Percentiles rank a stretch among this genome's conserved stretches.
Conservation (phyloP, 192 early-diverging fungal species). For the Entomortierella beljakovae region DNA sequence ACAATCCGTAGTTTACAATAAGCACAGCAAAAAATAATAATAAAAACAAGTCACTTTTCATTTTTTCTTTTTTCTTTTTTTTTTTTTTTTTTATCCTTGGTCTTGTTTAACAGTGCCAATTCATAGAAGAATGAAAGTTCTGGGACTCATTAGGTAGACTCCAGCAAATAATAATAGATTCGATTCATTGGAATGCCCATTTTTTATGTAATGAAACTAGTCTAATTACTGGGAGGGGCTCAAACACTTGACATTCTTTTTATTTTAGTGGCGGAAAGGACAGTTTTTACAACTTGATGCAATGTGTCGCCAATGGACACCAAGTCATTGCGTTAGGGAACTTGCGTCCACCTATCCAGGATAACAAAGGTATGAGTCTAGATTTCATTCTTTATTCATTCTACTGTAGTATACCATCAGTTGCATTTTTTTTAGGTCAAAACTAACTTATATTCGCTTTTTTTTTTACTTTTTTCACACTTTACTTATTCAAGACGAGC, state of each 20-base stretch:
- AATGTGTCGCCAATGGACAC: slow-evolving; percentile 94
- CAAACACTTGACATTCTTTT: background rate
- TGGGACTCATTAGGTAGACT: background rate
- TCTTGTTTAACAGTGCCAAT: background rate
- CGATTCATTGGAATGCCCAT: no score
- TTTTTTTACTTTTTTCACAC: background rate
- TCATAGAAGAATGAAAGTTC: background rate
- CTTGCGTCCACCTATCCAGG: slow-evolving; percentile 76
- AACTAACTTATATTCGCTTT: background rate
- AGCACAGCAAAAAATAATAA: background rate
- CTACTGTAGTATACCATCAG: background rate
- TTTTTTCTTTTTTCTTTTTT: slow-evolving; percentile 2
- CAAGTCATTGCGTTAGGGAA: slow-evolving; percentile 95
- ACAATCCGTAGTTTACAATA: background rate
- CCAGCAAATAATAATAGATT: background rate
- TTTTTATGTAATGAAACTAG: no score
- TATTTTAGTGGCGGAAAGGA: slow-evolving; percentile 95
- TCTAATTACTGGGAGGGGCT: no score
- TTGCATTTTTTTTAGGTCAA: background rate
- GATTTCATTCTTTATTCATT: background rate
- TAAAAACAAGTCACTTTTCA: background rate
- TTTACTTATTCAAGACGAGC: slow-evolving; percentile 70
- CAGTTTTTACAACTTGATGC: slow-evolving; percentile 94
- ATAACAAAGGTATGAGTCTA: slow-evolving; percentile 65
- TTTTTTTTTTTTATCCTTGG: background rate